Evolutionary conservation across 1,284 basidiomycete species (phyloP).

Genomic region (Schizopora paradoxa): DNA sequence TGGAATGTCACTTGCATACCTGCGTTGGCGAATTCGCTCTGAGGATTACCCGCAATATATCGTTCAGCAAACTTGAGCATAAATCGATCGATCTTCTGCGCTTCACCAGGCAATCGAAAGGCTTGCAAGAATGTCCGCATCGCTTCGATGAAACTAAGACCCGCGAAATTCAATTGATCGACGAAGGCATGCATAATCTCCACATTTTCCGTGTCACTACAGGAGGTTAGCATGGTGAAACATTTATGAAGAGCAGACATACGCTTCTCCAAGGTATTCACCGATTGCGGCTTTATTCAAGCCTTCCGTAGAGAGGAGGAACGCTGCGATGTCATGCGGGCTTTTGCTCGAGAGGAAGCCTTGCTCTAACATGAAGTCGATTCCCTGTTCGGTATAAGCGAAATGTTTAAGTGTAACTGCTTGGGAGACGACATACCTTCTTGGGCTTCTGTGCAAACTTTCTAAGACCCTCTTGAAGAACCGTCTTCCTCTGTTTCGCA

Average conservation of each 20-base stretch:
- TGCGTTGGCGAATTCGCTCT: conserved; percentile 79
- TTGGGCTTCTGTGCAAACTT: conserved; percentile 99
- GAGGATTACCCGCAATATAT: conserved; percentile 82
- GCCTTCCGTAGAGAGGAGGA: conserved; percentile 88
- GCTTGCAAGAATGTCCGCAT: conserved; percentile 85
- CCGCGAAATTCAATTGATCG: conserved; percentile 82
- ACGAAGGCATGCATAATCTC: conserved; percentile 96
- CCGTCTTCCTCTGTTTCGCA: conserved; percentile 97
- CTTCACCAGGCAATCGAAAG: conserved; percentile 92
- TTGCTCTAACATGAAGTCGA: conserved; percentile 84
- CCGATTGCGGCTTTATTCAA: conserved; percentile 95
- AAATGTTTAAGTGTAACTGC: conserved; percentile 2
- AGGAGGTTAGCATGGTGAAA: conserved; percentile 17
- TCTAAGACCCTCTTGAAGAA: conserved; percentile 90
- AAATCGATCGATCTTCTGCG: conserved; percentile 97
- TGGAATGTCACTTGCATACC: conserved; percentile 38
- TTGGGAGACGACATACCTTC: conserved; percentile 43
- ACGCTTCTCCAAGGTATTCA: conserved; percentile 97
- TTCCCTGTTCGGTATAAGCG: conserved; percentile 57
- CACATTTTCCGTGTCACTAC: conserved; percentile 80
- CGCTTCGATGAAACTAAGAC: conserved; percentile 80
- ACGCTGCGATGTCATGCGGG: conserved; percentile 81
- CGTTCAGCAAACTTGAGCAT: conserved; percentile 98
- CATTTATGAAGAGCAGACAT: conserved; percentile 26
- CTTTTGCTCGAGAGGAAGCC: conserved; percentile 80